These are phyloP conservation scores for Lactarius hengduanensis DNA, from an alignment of 768 basidiomycete species.

Conservation along the genomic window DNA sequence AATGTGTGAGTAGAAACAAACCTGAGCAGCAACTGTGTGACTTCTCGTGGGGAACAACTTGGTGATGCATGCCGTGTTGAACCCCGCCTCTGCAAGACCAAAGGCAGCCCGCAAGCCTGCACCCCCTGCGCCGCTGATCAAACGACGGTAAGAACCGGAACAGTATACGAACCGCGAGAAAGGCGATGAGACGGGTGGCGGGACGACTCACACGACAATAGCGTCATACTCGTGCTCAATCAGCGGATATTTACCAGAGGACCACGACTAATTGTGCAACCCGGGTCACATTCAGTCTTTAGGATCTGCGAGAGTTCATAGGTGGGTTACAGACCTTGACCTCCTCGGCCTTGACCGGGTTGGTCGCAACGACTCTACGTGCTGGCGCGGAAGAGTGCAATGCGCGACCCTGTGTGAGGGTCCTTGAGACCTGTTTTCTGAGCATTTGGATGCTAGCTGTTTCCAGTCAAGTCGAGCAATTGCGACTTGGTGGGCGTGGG, in stretches of 20 bases:
- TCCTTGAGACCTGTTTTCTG: slow-evolving; percentile 59
- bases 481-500: slow-evolving; percentile 29
- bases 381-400: slow-evolving; percentile 66
- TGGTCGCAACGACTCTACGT: slow-evolving; percentile 63
- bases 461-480: not conserved
- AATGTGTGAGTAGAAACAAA: slow-evolving; percentile 35
- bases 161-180: not conserved
- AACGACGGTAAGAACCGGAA: slow-evolving; percentile 3
- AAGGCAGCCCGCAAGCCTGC: slow-evolving; percentile 98
- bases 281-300: slow-evolving; percentile 16
- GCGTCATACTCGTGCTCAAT: slow-evolving; percentile 99
- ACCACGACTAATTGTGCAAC: slow-evolving; percentile 53
- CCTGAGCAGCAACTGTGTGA: slow-evolving; percentile 98
- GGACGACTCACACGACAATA: slow-evolving; percentile 82
- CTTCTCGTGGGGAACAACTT: slow-evolving; percentile 98
- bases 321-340: slow-evolving; percentile 55
- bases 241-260: slow-evolving; percentile 88
- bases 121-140: slow-evolving; percentile 87
- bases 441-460: slow-evolving; percentile 47
- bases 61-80: slow-evolving; percentile 99
- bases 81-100: slow-evolving; percentile 95
- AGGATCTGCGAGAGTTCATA: slow-evolving; percentile 21
- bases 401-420: slow-evolving; percentile 48
- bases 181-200: not conserved
- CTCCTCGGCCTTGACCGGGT: slow-evolving; percentile 77